Percentiles rank a stretch among this genome's conserved stretches.
Evolutionary conservation across 768 basidiomycete species (phyloP).

Genomic region (Tulasnella sp.): DNA sequence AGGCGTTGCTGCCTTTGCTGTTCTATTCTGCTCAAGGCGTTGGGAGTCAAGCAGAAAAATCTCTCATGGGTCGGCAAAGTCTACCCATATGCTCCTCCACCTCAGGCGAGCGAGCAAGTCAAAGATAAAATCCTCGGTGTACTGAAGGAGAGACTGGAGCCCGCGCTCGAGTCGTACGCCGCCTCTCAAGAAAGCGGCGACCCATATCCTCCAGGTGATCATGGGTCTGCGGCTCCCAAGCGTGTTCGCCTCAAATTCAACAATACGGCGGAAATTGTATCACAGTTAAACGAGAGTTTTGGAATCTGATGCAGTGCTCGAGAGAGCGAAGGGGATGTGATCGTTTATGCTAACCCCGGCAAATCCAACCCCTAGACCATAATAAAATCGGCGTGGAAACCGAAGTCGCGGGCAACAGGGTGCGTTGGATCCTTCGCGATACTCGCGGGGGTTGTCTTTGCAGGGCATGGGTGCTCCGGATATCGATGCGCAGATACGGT

Average conservation of each 20-base stretch:
- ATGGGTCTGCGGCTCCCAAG: neutral
- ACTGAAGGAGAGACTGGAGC: neutral
- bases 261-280: neutral
- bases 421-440: neutral
- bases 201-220: neutral
- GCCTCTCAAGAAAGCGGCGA: neutral
- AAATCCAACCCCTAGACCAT: no score
- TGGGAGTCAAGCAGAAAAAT: neutral
- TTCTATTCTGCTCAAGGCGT: neutral
- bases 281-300: neutral
- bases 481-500: no score
- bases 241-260: neutral
- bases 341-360: neutral
- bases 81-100: neutral
- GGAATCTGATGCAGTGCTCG: neutral
- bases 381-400: no score
- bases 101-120: neutral
- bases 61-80: neutral
- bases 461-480: no score
- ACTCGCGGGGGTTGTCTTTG: no score
- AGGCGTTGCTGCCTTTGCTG: conserved; percentile 9
- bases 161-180: neutral
- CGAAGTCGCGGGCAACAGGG: neutral
- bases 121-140: neutral
- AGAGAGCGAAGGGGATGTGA: neutral